Evolutionary conservation across 1,284 basidiomycete genomes (phyloP), one percentile per base, ranked within the genome.

Genomic region (Agroathelia rolfsii): DNA sequence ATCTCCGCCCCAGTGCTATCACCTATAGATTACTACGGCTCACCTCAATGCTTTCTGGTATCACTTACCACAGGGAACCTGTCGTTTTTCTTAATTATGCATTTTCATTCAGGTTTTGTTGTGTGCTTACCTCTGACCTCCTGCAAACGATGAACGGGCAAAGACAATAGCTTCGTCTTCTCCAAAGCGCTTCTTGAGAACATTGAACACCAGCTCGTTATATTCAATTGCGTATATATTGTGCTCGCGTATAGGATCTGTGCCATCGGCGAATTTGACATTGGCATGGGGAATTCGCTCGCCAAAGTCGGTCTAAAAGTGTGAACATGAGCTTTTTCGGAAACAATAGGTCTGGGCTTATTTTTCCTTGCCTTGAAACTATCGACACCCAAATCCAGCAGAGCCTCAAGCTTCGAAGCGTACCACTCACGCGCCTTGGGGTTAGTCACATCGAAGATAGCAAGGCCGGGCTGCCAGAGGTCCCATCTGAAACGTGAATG

Each of bases 1-100:
- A 42, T 76, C 72, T 5, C 73, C 72, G 8, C 72, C 72, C 72
- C 73, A 76, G 43, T 72, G 66, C 57, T 58, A 39, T 26, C 15
- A 4, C 9, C 19, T 30, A 34, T 29, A 5, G 2, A 21, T 18
- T 21, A 13, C 25, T 27, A 24, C 28, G 12, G 28, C 21, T 20
- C 22, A 4, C 18, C 8, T 14, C 5, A 8, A 26, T 15, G 27
- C 22, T n/a, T n/a, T 21, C 23, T 25, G 18, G n/a, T 13, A 11
- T 21, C 12, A 48, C 50, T 24, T 41, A 53, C 53, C 24, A 64
- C 60, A 10, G 63, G 62, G 50, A 63, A 64, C 23, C 47, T 58
- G 40, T n/a, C 18, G 18, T 12, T 8, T n/a, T n/a, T n/a, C 6
- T 22, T 19, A 28, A 27, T 14, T 23, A 14, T 20, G 32, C 28